A percentile compares a stretch with the other conserved stretches of the same genome.
Evolutionary conservation across 805 yeast genomes (phyloP).

Genomic region (Candida yuanshanica): DNA sequence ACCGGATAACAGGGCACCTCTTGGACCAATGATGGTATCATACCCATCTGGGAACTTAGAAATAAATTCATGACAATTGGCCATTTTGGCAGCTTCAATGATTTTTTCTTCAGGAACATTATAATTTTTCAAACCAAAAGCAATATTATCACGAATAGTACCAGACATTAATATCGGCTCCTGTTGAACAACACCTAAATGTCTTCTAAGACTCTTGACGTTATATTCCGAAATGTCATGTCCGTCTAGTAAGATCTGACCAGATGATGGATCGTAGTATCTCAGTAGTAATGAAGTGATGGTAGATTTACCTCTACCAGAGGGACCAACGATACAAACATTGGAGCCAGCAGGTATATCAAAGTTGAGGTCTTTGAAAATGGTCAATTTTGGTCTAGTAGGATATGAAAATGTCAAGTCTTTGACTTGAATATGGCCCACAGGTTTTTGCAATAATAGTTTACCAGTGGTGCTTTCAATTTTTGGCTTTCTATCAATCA

Average conservation of each 20-base stretch:
- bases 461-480: conserved; percentile 63
- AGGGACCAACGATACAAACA: conserved; percentile 75
- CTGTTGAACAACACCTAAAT: conserved; percentile 74
- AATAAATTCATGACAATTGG: conserved; percentile 57
- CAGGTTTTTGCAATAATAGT: conserved; percentile 32
- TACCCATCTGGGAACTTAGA: conserved; percentile 57
- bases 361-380: conserved; percentile 45
- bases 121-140: conserved; percentile 48
- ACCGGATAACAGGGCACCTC: conserved; percentile 68
- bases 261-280: conserved; percentile 44
- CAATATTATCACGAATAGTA: conserved; percentile 68
- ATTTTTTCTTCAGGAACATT: conserved; percentile 48
- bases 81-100: conserved; percentile 40
- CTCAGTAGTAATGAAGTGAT: conserved; percentile 53
- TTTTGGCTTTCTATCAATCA: conserved; percentile 68
- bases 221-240: conserved; percentile 45
- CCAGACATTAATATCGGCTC: conserved; percentile 75
- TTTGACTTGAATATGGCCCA: conserved; percentile 50
- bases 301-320: conserved; percentile 93
- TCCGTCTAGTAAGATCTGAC: conserved; percentile 45
- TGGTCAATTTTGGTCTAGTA: conserved; percentile 66
- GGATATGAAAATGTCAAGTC: conserved; percentile 79
- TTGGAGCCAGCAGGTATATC: conserved; percentile 48
- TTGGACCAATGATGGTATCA: conserved; percentile 63
- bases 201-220: conserved; percentile 47